These are phyloP conservation scores for Conticribra weissflogii DNA, from an alignment of 108 stramenopile genomes.

Conservation along the genomic window DNA sequence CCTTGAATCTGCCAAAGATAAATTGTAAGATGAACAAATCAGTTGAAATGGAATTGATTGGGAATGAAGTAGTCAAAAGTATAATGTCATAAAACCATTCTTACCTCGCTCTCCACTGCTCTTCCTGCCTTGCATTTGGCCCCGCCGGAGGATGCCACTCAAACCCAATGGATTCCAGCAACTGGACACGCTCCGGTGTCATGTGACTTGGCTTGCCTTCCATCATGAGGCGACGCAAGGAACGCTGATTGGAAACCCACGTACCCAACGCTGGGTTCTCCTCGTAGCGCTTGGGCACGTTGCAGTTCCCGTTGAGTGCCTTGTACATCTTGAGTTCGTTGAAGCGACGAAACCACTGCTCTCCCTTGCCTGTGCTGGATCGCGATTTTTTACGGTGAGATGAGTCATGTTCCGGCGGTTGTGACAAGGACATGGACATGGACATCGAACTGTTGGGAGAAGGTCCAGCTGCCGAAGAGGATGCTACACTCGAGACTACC, in stretches of 20 bases:
- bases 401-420: no score
- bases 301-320: neutral
- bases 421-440: no score
- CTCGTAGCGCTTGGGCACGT: neutral
- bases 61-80: no score
- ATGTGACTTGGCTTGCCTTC: conserved; percentile 49
- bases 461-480: neutral
- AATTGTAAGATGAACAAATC: no score
- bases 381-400: no score
- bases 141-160: conserved; percentile 40
- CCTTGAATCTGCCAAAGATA: neutral
- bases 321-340: neutral
- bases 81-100: neutral
- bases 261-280: neutral
- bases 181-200: conserved; percentile 49
- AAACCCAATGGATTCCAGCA: conserved; percentile 53
- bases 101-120: neutral
- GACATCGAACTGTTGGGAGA: no score
- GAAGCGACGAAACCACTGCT: neutral
- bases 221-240: neutral
- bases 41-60: no score
- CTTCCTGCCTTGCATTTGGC: neutral
- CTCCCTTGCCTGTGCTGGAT: neutral
- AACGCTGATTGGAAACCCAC: conserved; percentile 3
- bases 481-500: no score